A percentile compares a stretch with the other conserved stretches of the same genome.
Evolutionary conservation across 495 filamentous ascomycete species (phyloP).

Genomic region (Umbilicaria muhlenbergii): DNA sequence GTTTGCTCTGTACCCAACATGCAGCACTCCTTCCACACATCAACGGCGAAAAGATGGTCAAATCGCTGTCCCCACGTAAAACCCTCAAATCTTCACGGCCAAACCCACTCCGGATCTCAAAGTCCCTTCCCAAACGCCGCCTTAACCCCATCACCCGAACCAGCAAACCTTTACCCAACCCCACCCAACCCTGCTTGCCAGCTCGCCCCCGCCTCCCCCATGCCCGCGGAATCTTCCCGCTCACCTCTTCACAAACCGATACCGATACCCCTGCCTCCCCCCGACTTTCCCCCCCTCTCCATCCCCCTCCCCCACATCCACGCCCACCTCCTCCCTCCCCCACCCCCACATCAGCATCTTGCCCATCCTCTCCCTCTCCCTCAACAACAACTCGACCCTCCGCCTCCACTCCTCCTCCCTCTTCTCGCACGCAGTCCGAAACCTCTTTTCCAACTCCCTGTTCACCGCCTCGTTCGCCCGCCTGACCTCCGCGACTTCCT

Average conservation of each 20-base stretch:
- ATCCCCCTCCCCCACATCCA: conserved; percentile 8
- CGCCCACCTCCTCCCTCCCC: conserved; percentile 33
- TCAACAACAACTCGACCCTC: conserved; percentile 34
- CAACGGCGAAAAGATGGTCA: too few species aligned
- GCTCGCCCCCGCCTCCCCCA: too few species aligned
- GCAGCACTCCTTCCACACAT: too few species aligned
- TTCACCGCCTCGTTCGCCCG: conserved; percentile 9
- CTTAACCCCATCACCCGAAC: too few species aligned
- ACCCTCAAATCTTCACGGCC: too few species aligned
- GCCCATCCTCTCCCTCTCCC: conserved; percentile 38
- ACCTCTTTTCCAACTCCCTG: conserved; percentile 15
- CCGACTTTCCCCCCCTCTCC: conserved; percentile 4
- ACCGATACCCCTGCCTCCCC: conserved; percentile 29
- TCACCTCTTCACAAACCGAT: conserved; percentile 22
- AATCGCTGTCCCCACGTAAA: too few species aligned
- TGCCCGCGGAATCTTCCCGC: too few species aligned
- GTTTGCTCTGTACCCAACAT: too few species aligned
- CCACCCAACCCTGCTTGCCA: too few species aligned
- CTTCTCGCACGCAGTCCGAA: conserved; percentile 29
- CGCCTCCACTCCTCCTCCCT: conserved; percentile 36
- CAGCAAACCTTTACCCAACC: too few species aligned
- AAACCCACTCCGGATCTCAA: too few species aligned
- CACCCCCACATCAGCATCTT: conserved; percentile 32
- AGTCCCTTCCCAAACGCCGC: too few species aligned
- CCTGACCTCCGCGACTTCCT: conserved; percentile 5